Conservation (phyloP, 345 rosid genomes). For the Tarenaya hassleriana region DNA sequence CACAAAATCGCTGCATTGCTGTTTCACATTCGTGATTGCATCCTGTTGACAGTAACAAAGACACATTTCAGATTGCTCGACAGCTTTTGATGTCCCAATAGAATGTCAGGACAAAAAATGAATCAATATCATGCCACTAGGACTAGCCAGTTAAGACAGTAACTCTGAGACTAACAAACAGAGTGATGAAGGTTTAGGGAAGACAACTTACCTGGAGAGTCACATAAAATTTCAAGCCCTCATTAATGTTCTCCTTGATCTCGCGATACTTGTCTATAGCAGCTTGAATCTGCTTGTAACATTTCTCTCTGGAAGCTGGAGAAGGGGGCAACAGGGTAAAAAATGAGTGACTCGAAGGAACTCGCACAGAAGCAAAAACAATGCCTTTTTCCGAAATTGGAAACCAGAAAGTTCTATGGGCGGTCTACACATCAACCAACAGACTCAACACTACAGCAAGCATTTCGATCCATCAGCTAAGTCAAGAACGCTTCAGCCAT, state of each 20-base stretch:
- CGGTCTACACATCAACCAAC: no score
- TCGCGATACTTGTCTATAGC: constrained; percentile 84
- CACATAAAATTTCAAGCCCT: constrained; percentile 93
- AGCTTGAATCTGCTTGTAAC: constrained; percentile 89
- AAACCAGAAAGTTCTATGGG: no score
- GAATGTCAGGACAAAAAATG: constrained; percentile 2
- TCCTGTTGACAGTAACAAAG: constrained; percentile 46
- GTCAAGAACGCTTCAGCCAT: no score
- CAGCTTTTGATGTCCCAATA: constrained; percentile 12
- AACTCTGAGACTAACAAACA: no score
- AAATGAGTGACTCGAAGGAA: constrained; percentile 9
- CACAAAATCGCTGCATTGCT: constrained; percentile 94
- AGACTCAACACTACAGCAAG: no score
- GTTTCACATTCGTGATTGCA: constrained; percentile 90
- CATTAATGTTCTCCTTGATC: constrained; percentile 90
- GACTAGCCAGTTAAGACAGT: no score
- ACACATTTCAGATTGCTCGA: constrained; percentile 17
- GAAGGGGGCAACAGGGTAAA: constrained; percentile 12
- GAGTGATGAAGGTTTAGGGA: not conserved
- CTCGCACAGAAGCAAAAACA: constrained; percentile 13
- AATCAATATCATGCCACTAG: not conserved
- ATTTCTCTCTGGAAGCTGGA: constrained; percentile 85
- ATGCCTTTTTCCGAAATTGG: not conserved
- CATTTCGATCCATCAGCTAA: no score
- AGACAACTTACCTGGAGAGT: constrained; percentile 73